Percentiles rank a stretch among this genome's conserved stretches.
Evolutionary conservation across 2,329 filamentous ascomycete species (phyloP).

Genomic region (Verticillium zaregamsianum): DNA sequence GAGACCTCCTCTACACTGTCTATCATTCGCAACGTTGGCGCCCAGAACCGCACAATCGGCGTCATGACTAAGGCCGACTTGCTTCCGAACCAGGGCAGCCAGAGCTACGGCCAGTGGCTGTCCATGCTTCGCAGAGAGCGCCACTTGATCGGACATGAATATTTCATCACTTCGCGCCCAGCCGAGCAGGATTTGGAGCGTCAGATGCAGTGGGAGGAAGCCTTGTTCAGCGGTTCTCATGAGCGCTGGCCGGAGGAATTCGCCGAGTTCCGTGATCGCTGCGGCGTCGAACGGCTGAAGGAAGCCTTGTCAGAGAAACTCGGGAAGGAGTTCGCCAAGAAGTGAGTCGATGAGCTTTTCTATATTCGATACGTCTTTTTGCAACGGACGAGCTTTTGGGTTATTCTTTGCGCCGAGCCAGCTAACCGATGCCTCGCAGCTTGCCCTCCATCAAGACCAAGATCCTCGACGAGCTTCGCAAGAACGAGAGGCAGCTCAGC

Average conservation of each 20-base stretch:
- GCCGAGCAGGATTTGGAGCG: conserved; percentile 49
- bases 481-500: conserved; percentile 51
- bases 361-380: too few relatives aligned
- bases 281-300: conserved; percentile 50
- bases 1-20: conserved; percentile 69
- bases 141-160: conserved; percentile 67
- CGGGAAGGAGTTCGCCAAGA: conserved; percentile 48
- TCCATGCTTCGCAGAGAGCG: conserved; percentile 58
- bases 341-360: conserved; percentile 25
- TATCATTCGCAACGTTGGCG: conserved; percentile 55
- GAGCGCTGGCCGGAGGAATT: conserved; percentile 46
- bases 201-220: conserved; percentile 47
- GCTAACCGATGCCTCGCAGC: conserved; percentile 17
- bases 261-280: conserved; percentile 40
- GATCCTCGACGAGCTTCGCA: conserved; percentile 40
- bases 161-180: conserved; percentile 72
- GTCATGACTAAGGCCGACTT: conserved; percentile 85
- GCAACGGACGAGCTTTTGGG: too few relatives aligned
- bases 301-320: conserved; percentile 49
- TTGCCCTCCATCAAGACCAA: conserved; percentile 53
- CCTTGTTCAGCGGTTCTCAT: conserved; percentile 38
- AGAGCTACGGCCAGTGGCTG: conserved; percentile 52
- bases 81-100: conserved; percentile 45
- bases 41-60: conserved; percentile 59
- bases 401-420: too few relatives aligned